Conservation (phyloP, 129 eudicot species). For the sunflower (Helianthus annuus) region HanXRQr2.0-SUNRISE NC_035447.2:111094449-111094948, state of each 20-base stretch:
- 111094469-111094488: conserved; percentile 46
- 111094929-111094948: background rate
- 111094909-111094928: background rate
- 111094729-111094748: conserved; percentile 63
- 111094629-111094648: conserved; percentile 38
- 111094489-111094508: conserved; percentile 42
- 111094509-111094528: conserved; percentile 74
- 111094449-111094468: conserved; percentile 73
- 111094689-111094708: background rate
- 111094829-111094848: background rate
- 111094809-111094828: conserved; percentile 11
- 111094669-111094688: background rate
- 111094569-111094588: conserved; percentile 39
- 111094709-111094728: conserved; percentile 65
- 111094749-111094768: conserved; percentile 20
- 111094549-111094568: conserved; percentile 48
- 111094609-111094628: conserved; percentile 49
- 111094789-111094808: too few relatives aligned
- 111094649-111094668: background rate
- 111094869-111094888: background rate
- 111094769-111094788: background rate
- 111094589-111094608: conserved; percentile 64
- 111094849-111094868: background rate
- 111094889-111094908: background rate
- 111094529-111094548: conserved; percentile 60